Base-by-base conservation (phyloP, 768 basidiomycete genomes). In the Tricholoma saponaceum region DNA sequence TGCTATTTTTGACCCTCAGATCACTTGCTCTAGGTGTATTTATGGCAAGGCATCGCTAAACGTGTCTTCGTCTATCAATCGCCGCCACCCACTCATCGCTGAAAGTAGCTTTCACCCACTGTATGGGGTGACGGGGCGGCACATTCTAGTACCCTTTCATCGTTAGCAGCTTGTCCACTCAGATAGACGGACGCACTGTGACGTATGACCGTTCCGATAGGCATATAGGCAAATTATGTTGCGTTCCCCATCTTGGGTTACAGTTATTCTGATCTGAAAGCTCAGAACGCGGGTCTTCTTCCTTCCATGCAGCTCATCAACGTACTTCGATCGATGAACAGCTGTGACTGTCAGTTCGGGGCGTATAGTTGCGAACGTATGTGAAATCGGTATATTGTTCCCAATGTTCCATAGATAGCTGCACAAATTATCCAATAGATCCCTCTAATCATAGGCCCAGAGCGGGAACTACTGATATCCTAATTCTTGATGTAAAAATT, bases 401-500 rank as follows among this genome's bases (percentile, higher is more conserved):
- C 5, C 13, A 9, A 13, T 13, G 44, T 43, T 32, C 30, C 2
- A 20, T 47, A 47, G 23, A 26, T 25, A 47, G 25, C 7, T 47
- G 46, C 23, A 18, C n/a, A 18, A n/a, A 30, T 9, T 18, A 8
- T 26, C 6, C 47, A 28, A 28, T 9, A 49, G 28, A 49, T 30
- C 14, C 16, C 30, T 49, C 25, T 18, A 47, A 47, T 12, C 9
- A 5, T 16, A 7, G 2, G 26, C 28, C 25, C 25, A 35, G 54
- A 28, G 30, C 30, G 28, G 26, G 35, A 14, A 28, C 22, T 13
- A 22, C 20, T 39, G 39, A 37, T 30, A 26, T 9, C 23, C 51
- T 64, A 70, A 30, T 60, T 30, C 60, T 72, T 73, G 66, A 95
- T 82, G 72, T 95, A 95, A 71, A 83, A 90, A 51, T 86, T 82